phyloP scores from a whole-genome alignment of 768 basidiomycete species.

The Auricularia auricula-judae region DNA sequence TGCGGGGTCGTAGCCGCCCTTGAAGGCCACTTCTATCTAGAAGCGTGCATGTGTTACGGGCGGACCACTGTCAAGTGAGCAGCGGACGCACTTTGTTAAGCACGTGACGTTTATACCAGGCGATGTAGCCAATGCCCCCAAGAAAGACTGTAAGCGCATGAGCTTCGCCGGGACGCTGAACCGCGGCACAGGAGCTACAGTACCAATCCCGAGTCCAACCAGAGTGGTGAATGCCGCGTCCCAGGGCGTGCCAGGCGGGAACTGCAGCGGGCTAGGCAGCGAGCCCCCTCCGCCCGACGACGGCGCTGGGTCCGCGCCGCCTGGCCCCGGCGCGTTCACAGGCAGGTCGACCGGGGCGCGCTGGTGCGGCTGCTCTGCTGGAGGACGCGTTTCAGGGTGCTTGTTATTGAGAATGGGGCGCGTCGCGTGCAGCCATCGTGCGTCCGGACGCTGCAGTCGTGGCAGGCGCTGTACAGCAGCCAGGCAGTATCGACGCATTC shows the following conservation, averaged over 20 bases:
- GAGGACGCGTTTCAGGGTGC: neutral
- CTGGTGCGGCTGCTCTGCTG: neutral
- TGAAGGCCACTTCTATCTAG: constrained; percentile 71
- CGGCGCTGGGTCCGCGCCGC: neutral
- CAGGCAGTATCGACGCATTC: no score
- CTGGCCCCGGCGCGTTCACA: neutral
- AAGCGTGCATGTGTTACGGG: neutral
- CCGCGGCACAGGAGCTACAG: constrained; percentile 10
- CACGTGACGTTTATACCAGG: constrained; percentile 77
- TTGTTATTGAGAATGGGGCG: neutral
- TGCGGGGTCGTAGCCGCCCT: constrained; percentile 72
- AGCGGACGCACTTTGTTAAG: constrained; percentile 50
- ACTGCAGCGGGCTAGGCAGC: neutral
- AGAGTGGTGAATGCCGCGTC: constrained; percentile 51
- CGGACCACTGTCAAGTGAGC: neutral
- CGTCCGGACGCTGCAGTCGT: neutral
- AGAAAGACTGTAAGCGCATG: constrained; percentile 38
- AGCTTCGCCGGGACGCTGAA: neutral
- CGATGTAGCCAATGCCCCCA: constrained; percentile 61
- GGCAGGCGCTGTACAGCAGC: neutral
- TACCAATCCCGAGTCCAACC: constrained; percentile 51
- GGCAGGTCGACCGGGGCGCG: neutral
- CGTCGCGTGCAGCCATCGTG: neutral
- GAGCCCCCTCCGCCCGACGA: neutral
- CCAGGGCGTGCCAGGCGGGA: neutral